Base-by-base conservation (phyloP, 495 filamentous ascomycete species). In the Penicillium goetzii region DNA sequence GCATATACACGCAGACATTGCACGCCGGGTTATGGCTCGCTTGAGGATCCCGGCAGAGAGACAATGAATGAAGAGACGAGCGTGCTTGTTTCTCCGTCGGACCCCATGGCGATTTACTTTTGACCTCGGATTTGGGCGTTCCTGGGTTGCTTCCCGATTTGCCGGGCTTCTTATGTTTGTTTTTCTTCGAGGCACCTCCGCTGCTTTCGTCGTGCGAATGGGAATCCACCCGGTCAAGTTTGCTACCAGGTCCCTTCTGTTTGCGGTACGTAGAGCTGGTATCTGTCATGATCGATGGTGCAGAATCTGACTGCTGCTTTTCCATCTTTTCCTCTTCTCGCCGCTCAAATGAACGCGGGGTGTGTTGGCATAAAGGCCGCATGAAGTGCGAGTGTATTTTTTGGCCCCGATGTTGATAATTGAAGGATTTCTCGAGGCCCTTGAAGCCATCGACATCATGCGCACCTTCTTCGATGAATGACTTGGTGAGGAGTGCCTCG, bases 401-500 rank as follows among this genome's bases (percentile, higher is more conserved):
- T 33, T 82, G 83, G 0, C 88, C 87, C 0, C 84, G 81, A 68
- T 89, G 87, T 56, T 88, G 85, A 61, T 89, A 86, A 36, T 80
- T 84, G 60, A 89, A 87, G 2, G 83, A 86, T 68, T 83, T 84
- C 65, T 89, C 87, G 14, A 89, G 66, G 0, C 86, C 86, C 68
- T 89, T 89, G 68, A 89, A 89, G 2, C 85, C 83, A 68, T 89
- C 86, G 11, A 89, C 82, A 72, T 90, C 87, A 55, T 81, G 78
- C 19, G 85, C 83, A 3, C 86, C 86, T 53, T 86, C 85, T 69
- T 90, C 88, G 51, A 90, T 85, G 60, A 90, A 90, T 11, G 80
- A 78, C 63, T 90, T 90, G 23, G 86, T 88, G 21, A 89, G 72
- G 2, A 90, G 76, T 0, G 87, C 82, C 71, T 90, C 84, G 2